Base-by-base conservation (phyloP, 2,329 filamentous ascomycete genomes). In the Microsporum audouinii region DNA sequence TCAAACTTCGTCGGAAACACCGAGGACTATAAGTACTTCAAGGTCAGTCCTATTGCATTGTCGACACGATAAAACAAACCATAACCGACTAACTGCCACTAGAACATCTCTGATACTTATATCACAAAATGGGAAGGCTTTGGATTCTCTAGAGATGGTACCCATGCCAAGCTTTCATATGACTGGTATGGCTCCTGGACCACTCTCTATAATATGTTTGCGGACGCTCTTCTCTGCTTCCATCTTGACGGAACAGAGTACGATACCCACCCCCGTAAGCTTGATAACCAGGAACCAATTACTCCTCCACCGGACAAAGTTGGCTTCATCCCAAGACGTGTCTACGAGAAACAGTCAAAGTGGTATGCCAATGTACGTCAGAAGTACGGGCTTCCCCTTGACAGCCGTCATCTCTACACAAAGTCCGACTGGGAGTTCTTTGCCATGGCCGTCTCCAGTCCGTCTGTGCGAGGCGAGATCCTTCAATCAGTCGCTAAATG, bases 381-480 rank as follows among this genome's bases (percentile, higher is more conserved):
- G 71, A 85, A 83, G 68, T 95, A 92, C 72, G 90, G 90, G 0
- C 76, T 95, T 2, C 89, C 90, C 0, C 81, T 95, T 5, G 90
- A 95, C 73, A 88, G 83, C 66, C 83, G 90, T 49, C 89, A 94
- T 72, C 73, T 92, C 2, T 94, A 94, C 73, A 87, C 89, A 38
- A 95, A 95, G 75, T 90, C 87, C 34, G 90, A 95, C 74, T 95
- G 90, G 90, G 87, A 94, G 68, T 91, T 95, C 71, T 91, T 94
- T 72, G 88, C 89, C 0, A 89, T 90, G 55, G 88, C 89, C 1
- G 87, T 95, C 3, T 83, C 88, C 2, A 85, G 84, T 66, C 82
- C 82, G 70, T 75, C 80, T 62, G 87, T 88, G 1, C 81, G 89
- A 60, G 79, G 80, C 2, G 83, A 88, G 70, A 90, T 95, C 58